These are phyloP conservation scores for Colletotrichum sp. DNA, from an alignment of 2,329 filamentous ascomycete genomes.

Conservation along the genomic window DNA sequence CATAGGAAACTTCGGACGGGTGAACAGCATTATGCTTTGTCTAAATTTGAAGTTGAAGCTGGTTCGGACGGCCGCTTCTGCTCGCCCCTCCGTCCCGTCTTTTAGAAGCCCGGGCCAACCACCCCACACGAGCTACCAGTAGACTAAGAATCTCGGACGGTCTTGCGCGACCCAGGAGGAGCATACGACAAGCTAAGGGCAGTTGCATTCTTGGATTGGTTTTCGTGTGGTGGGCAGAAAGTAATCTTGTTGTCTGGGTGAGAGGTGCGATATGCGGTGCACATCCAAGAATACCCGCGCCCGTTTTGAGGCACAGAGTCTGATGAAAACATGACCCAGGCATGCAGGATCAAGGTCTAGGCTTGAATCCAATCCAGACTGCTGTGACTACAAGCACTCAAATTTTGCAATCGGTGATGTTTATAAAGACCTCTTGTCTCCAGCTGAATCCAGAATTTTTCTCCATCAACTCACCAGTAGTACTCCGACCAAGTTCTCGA, in stretches of 20 bases:
- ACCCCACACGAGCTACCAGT: background rate
- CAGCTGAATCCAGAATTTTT: background rate
- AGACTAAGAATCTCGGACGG: background rate
- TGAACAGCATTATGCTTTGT: background rate
- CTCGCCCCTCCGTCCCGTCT: background rate
- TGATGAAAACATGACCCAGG: background rate
- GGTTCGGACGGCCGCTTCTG: background rate
- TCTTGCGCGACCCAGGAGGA: background rate
- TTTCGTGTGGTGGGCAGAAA: background rate
- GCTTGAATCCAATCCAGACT: background rate
- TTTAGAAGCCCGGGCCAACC: background rate
- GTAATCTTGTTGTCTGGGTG: background rate
- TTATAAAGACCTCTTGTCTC: background rate
- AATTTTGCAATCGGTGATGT: background rate
- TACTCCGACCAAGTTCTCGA: accelerated
- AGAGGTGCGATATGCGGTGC: background rate
- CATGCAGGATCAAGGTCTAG: background rate
- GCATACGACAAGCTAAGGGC: background rate
- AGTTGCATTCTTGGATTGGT: background rate
- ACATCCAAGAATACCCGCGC: background rate
- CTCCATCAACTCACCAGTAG: background rate
- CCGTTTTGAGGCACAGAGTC: background rate
- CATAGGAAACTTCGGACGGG: background rate
- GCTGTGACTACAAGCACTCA: accelerated
- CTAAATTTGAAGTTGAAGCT: background rate